Conservation (phyloP, 306 rosid genomes). For the Lathyrus aphaca region DNA sequence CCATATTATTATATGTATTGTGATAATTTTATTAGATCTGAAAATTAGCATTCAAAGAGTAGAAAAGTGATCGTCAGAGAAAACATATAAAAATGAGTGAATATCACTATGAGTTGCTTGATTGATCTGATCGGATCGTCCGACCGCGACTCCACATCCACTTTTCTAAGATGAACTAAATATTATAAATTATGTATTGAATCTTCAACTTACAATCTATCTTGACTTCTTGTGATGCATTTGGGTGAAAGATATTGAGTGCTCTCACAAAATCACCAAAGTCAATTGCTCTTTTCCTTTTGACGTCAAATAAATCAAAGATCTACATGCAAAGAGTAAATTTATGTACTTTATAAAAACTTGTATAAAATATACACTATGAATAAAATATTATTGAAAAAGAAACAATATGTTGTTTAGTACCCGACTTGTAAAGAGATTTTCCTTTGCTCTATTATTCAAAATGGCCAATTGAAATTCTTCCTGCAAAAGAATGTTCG, state of each 20-base stretch:
- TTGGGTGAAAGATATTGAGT: conserved; percentile 88
- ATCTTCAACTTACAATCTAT: conserved; percentile 71
- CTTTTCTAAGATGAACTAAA: not conserved
- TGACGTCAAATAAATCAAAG: conserved; percentile 89
- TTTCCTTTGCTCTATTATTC: conserved; percentile 67
- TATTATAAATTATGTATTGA: not conserved
- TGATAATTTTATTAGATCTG: too few relatives aligned
- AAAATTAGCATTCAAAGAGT: too few relatives aligned
- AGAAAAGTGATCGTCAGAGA: too few relatives aligned
- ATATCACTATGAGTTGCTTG: too few relatives aligned
- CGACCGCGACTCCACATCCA: too few relatives aligned
- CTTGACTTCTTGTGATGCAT: conserved; percentile 66
- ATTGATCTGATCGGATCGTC: too few relatives aligned
- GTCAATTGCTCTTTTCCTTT: conserved; percentile 74
- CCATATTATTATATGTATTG: too few relatives aligned
- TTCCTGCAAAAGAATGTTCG: conserved; percentile 63
- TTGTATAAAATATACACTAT: not conserved
- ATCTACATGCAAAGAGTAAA: conserved; percentile 47
- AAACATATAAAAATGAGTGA: too few relatives aligned
- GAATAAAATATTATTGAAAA: not conserved
- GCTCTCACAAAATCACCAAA: conserved; percentile 94
- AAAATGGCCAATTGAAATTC: conserved; percentile 92
- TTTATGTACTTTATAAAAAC: not conserved
- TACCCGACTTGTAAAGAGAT: conserved; percentile 92
- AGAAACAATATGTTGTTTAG: not conserved